These are phyloP conservation scores for Camelina hispida DNA, from an alignment of 345 rosid genomes.

Conservation along the genomic window DNA sequence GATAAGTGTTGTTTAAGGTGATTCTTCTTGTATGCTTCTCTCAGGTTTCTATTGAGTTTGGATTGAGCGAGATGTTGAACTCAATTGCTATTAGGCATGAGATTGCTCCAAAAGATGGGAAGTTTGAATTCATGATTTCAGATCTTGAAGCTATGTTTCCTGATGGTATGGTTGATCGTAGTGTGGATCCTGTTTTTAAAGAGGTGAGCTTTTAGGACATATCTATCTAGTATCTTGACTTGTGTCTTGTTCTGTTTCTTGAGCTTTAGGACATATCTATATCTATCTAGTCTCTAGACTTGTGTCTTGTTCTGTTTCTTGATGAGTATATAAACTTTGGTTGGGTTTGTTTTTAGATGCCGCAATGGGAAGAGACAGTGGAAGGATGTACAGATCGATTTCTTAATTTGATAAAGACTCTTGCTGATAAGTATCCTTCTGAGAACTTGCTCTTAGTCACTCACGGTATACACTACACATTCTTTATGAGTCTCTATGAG, in stretches of 20 bases:
- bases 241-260: constrained; percentile 24
- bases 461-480: constrained; percentile 57
- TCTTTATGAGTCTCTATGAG: constrained; percentile 8
- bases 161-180: constrained; percentile 61
- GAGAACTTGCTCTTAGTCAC: constrained; percentile 85
- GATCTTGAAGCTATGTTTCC: constrained; percentile 70
- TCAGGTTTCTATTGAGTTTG: constrained; percentile 80
- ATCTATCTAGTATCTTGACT: neutral
- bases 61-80: constrained; percentile 77
- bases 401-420: constrained; percentile 52
- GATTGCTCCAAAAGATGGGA: constrained; percentile 63
- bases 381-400: constrained; percentile 53
- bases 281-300: neutral
- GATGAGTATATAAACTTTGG: neutral
- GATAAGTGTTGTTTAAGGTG: neutral
- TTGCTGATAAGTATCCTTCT: constrained; percentile 77
- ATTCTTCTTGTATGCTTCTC: constrained; percentile 20
- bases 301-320: neutral
- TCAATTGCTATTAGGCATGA: constrained; percentile 52
- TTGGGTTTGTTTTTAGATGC: no score
- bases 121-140: constrained; percentile 55
- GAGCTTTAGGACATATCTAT: neutral
- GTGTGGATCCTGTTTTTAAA: constrained; percentile 49
- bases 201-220: constrained; percentile 46
- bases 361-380: constrained; percentile 60